Evolutionary conservation across 2,329 filamentous ascomycete genomes (phyloP).

Genomic region (Metarhizium album): DNA sequence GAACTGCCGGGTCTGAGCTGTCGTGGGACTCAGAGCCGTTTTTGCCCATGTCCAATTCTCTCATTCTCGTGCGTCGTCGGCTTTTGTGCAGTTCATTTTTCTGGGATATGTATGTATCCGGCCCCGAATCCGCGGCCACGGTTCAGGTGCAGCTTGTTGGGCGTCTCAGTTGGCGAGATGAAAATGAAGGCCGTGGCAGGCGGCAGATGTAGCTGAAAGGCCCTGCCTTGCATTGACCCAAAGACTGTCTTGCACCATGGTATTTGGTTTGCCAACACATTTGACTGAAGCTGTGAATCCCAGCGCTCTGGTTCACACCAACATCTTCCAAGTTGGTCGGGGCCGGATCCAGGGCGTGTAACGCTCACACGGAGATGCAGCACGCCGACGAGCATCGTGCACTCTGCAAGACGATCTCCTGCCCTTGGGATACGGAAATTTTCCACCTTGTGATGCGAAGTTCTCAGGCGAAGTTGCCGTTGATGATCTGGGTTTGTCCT

Average conservation of each 20-base stretch:
- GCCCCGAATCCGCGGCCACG: background rate
- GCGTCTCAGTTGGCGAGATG: conserved; percentile 9
- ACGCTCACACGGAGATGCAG: conserved; percentile 8
- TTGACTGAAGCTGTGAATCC: conserved; percentile 2
- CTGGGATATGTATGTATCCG: conserved; percentile 6
- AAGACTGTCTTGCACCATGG: background rate
- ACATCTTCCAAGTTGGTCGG: background rate
- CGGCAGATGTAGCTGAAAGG: background rate
- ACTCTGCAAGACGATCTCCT: conserved; percentile 2
- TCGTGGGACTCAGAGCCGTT: background rate
- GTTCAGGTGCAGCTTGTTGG: background rate
- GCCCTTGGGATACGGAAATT: background rate
- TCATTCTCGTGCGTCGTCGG: background rate
- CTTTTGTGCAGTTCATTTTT: background rate
- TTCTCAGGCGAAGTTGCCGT: background rate
- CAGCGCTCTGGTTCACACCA: conserved; percentile 5
- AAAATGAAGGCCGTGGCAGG: background rate
- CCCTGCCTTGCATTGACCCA: background rate
- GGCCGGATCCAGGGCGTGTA: background rate
- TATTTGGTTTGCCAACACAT: background rate
- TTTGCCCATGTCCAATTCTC: background rate
- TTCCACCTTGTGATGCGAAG: background rate
- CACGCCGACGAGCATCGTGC: conserved; percentile 1
- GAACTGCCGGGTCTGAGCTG: conserved; percentile 2
- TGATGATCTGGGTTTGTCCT: background rate